Conservation (phyloP, 2,329 filamentous ascomycete species). For the Sclerotinia minor region DNA sequence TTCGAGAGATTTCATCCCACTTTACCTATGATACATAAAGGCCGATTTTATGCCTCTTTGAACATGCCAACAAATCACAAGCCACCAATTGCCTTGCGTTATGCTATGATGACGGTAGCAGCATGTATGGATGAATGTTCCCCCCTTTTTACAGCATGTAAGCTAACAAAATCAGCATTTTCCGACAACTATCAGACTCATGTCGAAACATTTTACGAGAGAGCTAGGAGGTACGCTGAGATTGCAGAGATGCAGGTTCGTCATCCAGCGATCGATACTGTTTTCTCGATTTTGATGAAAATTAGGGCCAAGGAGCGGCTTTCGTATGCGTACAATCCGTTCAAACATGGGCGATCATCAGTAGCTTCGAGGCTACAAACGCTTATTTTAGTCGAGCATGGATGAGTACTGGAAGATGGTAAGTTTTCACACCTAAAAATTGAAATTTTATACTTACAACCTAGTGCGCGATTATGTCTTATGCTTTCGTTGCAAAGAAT, state of each 20-base stretch:
- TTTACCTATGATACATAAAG: constrained; percentile 75
- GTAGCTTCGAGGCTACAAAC: constrained; percentile 77
- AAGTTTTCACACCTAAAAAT: background rate
- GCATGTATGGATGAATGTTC: constrained; percentile 46
- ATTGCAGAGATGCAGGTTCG: constrained; percentile 76
- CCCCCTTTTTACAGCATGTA: background rate
- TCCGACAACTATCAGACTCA: constrained; percentile 71
- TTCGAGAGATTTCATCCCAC: constrained; percentile 73
- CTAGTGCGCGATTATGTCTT: constrained; percentile 62
- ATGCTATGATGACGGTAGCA: constrained; percentile 84
- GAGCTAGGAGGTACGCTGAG: constrained; percentile 80
- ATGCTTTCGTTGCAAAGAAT: constrained; percentile 85
- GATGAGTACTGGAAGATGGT: constrained; percentile 71
- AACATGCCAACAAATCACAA: constrained; percentile 70
- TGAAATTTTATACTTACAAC: background rate
- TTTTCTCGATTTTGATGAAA: background rate
- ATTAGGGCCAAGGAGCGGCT: constrained; percentile 69
- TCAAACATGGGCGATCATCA: constrained; percentile 76
- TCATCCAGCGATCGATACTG: background rate
- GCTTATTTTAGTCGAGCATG: constrained; percentile 86
- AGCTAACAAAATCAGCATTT: constrained; percentile 44
- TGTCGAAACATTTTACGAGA: constrained; percentile 77
- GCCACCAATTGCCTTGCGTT: constrained; percentile 79
- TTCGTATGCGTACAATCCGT: constrained; percentile 78
- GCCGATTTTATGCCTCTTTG: constrained; percentile 72